phyloP scores from a whole-genome alignment of 139 green algal species.

The Closterium sp. region DNA sequence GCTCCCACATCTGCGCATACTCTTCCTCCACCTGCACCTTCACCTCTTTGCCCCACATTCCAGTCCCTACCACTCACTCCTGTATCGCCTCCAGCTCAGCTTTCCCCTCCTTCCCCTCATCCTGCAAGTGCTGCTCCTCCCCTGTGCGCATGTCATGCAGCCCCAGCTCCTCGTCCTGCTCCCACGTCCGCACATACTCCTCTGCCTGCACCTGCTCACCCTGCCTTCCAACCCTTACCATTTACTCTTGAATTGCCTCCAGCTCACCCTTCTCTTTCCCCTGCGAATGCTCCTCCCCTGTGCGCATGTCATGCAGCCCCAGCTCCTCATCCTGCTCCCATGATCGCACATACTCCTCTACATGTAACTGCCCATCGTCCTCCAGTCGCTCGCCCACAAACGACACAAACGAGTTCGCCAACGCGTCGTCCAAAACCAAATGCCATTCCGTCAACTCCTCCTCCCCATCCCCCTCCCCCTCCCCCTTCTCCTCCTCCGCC shows the following conservation, averaged over 20 bases:
- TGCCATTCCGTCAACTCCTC: conserved; percentile 58
- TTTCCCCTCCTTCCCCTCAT: no score
- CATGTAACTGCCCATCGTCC: conserved; percentile 27
- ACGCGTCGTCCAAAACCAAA: conserved; percentile 59
- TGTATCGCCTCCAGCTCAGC: not conserved
- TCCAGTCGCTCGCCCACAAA: conserved; percentile 15
- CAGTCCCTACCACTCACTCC: no score
- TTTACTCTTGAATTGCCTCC: not conserved
- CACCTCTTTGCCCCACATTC: no score
- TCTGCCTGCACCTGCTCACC: no score
- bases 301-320: conserved; percentile 30
- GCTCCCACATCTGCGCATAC: no score
- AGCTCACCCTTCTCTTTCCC: no score
- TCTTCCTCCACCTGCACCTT: no score
- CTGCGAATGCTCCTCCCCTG: not conserved
- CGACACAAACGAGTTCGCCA: conserved; percentile 69
- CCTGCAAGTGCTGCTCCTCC: not conserved
- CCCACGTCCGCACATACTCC: not conserved
- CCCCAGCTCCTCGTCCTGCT: conserved; percentile 53
- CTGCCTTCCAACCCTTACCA: no score
- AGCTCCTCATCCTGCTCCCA: conserved; percentile 55
- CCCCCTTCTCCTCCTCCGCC: not conserved
- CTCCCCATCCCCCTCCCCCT: conserved; percentile 7
- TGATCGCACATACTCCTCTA: conserved; percentile 41
- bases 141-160: conserved; percentile 32